These are phyloP conservation scores for Hyphodiscus sp. DNA, from an alignment of 2,329 filamentous ascomycete species.

Conservation along the genomic window DNA sequence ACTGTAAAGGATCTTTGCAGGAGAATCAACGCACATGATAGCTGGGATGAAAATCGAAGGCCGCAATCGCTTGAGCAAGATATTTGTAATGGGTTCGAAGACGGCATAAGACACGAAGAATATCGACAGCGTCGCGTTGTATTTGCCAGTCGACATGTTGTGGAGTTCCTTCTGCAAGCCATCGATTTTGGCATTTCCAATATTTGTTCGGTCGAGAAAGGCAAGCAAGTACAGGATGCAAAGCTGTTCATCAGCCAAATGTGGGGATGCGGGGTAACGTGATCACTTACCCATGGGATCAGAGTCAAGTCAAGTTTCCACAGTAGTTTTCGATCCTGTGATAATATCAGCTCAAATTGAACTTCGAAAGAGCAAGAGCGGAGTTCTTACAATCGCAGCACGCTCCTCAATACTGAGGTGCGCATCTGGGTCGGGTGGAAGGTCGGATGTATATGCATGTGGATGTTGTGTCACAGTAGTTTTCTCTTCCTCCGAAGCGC, in stretches of 20 bases:
- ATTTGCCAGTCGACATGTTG: slow-evolving; percentile 55
- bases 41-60: slow-evolving; percentile 74
- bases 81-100: slow-evolving; percentile 69
- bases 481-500: slow-evolving; percentile 6
- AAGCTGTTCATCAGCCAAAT: slow-evolving; percentile 35
- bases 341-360: neutral
- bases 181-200: slow-evolving; percentile 65
- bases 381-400: slow-evolving; percentile 47
- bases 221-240: slow-evolving; percentile 70
- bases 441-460: neutral
- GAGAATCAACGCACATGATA: slow-evolving; percentile 59
- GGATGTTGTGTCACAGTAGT: neutral
- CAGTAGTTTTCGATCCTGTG: slow-evolving; percentile 54
- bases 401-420: slow-evolving; percentile 58
- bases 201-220: slow-evolving; percentile 73
- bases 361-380: neutral
- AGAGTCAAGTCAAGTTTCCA: slow-evolving; percentile 55
- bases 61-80: slow-evolving; percentile 63
- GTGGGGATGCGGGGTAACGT: neutral
- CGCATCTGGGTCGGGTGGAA: slow-evolving; percentile 50
- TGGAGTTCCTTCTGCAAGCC: slow-evolving; percentile 52
- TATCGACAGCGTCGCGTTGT: slow-evolving; percentile 70
- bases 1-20: neutral
- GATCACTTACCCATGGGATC: slow-evolving; percentile 47
- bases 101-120: slow-evolving; percentile 84